phyloP scores from a whole-genome alignment of 2,329 filamentous ascomycete genomes.

The Diplodia intermedia region DNA sequence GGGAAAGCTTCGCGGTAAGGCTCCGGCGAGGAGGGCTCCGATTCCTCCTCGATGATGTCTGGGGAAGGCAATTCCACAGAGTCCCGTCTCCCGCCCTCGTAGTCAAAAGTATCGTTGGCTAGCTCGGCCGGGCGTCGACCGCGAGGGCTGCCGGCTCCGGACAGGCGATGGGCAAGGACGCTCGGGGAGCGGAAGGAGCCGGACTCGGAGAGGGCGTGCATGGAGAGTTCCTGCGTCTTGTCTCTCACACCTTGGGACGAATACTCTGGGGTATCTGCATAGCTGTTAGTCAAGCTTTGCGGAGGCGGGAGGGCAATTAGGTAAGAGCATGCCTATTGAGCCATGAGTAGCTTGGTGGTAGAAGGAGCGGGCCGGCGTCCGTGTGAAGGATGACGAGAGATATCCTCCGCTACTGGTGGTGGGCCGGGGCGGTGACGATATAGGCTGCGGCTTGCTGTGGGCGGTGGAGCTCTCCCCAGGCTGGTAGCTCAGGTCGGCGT shows the following conservation, averaged over 20 bases:
- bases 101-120: slow-evolving; percentile 21
- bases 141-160: slow-evolving; percentile 17
- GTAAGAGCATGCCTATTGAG: slow-evolving; percentile 57
- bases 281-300: slow-evolving; percentile 21
- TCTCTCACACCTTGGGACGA: slow-evolving; percentile 79
- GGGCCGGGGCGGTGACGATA: slow-evolving; percentile 26
- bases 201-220: slow-evolving; percentile 67
- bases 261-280: slow-evolving; percentile 74
- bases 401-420: slow-evolving; percentile 29
- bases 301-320: slow-evolving; percentile 33
- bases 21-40: slow-evolving; percentile 29
- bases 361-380: slow-evolving; percentile 74
- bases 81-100: neutral
- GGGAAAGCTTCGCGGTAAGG: neutral
- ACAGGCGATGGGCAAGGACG: slow-evolving; percentile 25
- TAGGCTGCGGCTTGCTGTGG: slow-evolving; percentile 23
- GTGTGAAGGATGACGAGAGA: slow-evolving; percentile 35
- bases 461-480: slow-evolving; percentile 19
- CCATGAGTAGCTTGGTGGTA: slow-evolving; percentile 71
- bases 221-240: slow-evolving; percentile 86
- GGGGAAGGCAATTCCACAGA: slow-evolving; percentile 16
- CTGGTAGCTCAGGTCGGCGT: slow-evolving; percentile 24
- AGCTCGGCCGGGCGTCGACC: slow-evolving; percentile 16
- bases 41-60: slow-evolving; percentile 17
- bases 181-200: slow-evolving; percentile 33